These are phyloP conservation scores for Penicillium salamii DNA, from an alignment of 495 filamentous ascomycete genomes.

Conservation along the genomic window DNA sequence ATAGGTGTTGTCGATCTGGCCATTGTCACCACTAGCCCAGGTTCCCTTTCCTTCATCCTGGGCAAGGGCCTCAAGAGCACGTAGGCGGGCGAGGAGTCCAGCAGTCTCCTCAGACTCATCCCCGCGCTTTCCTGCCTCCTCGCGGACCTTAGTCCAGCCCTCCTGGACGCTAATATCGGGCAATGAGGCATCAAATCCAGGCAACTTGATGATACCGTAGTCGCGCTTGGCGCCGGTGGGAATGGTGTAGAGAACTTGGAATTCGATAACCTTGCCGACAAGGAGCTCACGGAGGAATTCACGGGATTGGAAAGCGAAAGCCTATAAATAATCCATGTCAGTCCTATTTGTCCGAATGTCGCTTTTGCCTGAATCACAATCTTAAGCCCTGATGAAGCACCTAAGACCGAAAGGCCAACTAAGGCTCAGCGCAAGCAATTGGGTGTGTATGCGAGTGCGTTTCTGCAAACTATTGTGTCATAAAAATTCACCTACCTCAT, in stretches of 20 bases:
- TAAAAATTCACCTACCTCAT: conserved; percentile 62
- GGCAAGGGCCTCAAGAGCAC: conserved; percentile 75
- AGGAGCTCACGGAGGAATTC: conserved; percentile 81
- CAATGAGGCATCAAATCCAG: conserved; percentile 65
- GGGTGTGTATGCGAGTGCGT: background rate
- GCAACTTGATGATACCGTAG: conserved; percentile 75
- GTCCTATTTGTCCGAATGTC: too few species aligned
- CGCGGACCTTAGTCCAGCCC: conserved; percentile 86
- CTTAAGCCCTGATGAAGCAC: background rate
- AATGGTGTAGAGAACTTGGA: conserved; percentile 77
- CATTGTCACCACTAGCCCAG: conserved; percentile 58
- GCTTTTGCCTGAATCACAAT: background rate
- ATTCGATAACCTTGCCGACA: conserved; percentile 84
- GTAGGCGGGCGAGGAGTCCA: conserved; percentile 69
- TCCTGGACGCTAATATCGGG: conserved; percentile 79
- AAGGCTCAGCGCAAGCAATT: background rate
- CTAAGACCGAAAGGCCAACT: background rate
- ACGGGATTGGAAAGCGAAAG: conserved; percentile 86
- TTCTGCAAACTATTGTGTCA: conserved; percentile 1
- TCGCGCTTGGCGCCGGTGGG: conserved; percentile 78
- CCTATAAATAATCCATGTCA: conserved; percentile 38
- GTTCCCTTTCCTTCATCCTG: conserved; percentile 73
- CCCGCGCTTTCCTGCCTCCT: conserved; percentile 81
- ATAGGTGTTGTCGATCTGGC: conserved; percentile 70
- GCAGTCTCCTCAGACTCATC: conserved; percentile 75